Evolutionary conservation across 345 rosid species (phyloP), one percentile per base, ranked within the genome.

Genomic region (Pistacia vera): DNA sequence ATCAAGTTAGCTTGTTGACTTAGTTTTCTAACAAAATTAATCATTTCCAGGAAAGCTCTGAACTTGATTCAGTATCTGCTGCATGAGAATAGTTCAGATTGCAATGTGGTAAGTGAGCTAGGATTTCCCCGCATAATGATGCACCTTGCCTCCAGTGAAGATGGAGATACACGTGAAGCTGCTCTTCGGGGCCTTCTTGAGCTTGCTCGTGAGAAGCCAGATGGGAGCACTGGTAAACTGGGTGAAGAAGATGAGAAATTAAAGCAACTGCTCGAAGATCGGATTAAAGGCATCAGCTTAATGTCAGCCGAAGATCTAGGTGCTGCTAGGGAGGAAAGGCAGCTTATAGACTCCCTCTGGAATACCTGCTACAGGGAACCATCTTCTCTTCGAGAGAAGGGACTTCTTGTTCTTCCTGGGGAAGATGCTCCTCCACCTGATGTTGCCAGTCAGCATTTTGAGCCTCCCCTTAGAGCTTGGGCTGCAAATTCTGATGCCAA

Each of bases 31-130:
- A 25, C 62, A 11, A 10, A 11, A 35, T 6, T 63, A 4, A 13
- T 57, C 63, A 33, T 25, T 61, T 81, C 44, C 97, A 95, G 98
- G 87, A 95, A 90, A 85, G 99, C 97, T 11, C 85, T 95, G 75
- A 86, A 93, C 85, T 83, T 95, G 93, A 86, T 93, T 78, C 92
- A 93, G 63, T 95, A 93, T 85, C 91, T 93, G 49, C 78, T 93
- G 78, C 91, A 82, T 4, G 99, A 92, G 85, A 91, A 91, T 81
- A 70, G 75, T 56, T 88, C 92, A 18, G 97, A 95, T 80, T 88
- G 92, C 78, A 85, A 69, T 66, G 82, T 90, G 46, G 88, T 84
- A 7, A 84, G 33, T 1, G 93, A 93, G 75, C 87, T 93, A 33
- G 98, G 94, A 60, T 93, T 95, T 66, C 89, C 97, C 4, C 93